These are phyloP conservation scores for Nelumbo lutea DNA, from an alignment of 164 flowering plant genomes.

Conservation along the genomic window DNA sequence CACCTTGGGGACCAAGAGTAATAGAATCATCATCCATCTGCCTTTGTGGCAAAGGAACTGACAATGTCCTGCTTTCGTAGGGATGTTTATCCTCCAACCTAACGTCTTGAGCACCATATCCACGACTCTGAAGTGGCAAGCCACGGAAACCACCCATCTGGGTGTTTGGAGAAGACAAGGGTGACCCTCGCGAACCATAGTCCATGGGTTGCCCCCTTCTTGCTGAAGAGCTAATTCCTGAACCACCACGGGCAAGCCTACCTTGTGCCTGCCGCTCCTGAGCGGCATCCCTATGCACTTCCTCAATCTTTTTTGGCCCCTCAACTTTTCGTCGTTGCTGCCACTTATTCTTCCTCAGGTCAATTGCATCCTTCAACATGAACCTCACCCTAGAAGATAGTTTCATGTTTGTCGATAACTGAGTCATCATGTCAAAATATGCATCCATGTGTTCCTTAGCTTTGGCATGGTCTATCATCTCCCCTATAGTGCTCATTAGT, in stretches of 20 bases:
- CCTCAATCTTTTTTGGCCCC: slow-evolving; percentile 78
- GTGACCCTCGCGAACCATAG: slow-evolving; percentile 44
- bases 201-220: slow-evolving; percentile 55
- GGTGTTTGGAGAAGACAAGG: slow-evolving; percentile 42
- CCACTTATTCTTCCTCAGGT: slow-evolving; percentile 72
- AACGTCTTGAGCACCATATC: slow-evolving; percentile 63
- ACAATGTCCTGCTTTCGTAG: slow-evolving; percentile 45
- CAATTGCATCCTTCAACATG: slow-evolving; percentile 72
- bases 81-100: slow-evolving; percentile 63
- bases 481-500: slow-evolving; percentile 81
- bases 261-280: slow-evolving; percentile 62
- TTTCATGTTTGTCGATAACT: slow-evolving; percentile 49
- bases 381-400: slow-evolving; percentile 73
- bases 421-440: slow-evolving; percentile 53
- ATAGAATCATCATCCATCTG: slow-evolving; percentile 64
- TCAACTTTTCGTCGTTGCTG: slow-evolving; percentile 78
- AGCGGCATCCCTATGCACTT: slow-evolving; percentile 76
- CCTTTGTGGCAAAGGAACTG: slow-evolving; percentile 73
- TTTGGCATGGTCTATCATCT: slow-evolving; percentile 60
- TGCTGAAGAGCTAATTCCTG: slow-evolving; percentile 32
- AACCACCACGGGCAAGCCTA: slow-evolving; percentile 50
- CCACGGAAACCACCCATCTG: slow-evolving; percentile 50
- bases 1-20: slow-evolving; percentile 94
- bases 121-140: slow-evolving; percentile 40
- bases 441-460: slow-evolving; percentile 62